Evolutionary conservation across 495 filamentous ascomycete genomes (phyloP).

Genomic region (Penicillium mononematosum): DNA sequence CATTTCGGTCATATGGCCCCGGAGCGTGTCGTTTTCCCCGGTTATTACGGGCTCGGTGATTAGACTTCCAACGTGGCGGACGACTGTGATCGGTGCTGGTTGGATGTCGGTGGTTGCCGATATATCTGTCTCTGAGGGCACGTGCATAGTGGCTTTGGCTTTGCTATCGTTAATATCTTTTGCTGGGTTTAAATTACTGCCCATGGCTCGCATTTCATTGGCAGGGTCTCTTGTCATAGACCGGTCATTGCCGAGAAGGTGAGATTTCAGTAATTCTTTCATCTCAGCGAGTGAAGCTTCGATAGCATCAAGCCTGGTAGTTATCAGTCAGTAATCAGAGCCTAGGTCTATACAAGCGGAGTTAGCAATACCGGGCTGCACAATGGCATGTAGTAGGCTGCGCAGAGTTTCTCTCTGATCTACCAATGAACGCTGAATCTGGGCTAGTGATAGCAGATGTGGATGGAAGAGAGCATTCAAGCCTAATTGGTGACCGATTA

Average conservation of each 20-base stretch:
- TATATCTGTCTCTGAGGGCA: not conserved
- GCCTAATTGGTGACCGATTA: not conserved
- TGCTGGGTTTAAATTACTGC: not conserved
- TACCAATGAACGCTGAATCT: not conserved
- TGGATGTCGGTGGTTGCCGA: constrained; percentile 5
- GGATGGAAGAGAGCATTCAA: constrained; percentile 10
- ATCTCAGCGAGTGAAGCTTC: constrained; percentile 4
- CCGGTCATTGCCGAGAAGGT: not conserved
- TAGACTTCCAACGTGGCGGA: constrained; percentile 10
- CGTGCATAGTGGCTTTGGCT: not conserved
- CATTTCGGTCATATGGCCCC: constrained; percentile 10
- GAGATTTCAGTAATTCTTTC: constrained; percentile 8
- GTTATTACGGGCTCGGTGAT: constrained; percentile 11
- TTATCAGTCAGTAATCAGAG: not conserved
- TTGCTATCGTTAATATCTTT: constrained; percentile 1
- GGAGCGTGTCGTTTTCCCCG: constrained; percentile 7
- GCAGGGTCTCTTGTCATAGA: not conserved
- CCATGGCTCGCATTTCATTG: not conserved
- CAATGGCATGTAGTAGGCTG: constrained; percentile 4
- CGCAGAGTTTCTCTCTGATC: not conserved
- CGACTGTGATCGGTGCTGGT: constrained; percentile 11
- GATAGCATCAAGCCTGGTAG: constrained; percentile 3
- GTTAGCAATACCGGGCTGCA: not conserved
- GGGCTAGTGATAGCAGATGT: constrained; percentile 7
- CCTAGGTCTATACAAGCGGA: not conserved